Conservation (phyloP, 192 early-diverging fungal species). For the Coemansia guatemalensis region DNA sequence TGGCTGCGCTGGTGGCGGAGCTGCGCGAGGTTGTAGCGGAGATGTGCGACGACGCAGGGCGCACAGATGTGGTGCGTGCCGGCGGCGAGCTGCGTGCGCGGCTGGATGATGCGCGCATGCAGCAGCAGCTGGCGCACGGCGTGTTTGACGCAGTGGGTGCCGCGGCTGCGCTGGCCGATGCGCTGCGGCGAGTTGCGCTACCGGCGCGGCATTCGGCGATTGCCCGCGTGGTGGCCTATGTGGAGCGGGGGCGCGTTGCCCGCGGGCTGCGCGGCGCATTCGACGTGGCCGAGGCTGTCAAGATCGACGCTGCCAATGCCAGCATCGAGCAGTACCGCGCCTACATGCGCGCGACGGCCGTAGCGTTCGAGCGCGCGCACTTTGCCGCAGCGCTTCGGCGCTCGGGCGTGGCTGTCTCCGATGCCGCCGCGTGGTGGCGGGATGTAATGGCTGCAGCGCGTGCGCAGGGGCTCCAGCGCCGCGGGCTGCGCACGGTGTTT, state of each 20-base stretch:
- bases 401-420: constrained; percentile 17
- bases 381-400: constrained; percentile 53
- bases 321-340: constrained; percentile 66
- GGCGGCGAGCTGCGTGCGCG: constrained; percentile 49
- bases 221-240: constrained; percentile 59
- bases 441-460: constrained; percentile 19
- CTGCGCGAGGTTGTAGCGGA: constrained; percentile 70
- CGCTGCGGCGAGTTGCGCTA: constrained; percentile 69
- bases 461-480: background rate
- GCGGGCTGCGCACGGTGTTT: constrained; percentile 33
- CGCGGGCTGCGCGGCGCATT: constrained; percentile 71
- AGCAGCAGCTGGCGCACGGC: constrained; percentile 66
- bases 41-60: constrained; percentile 41
- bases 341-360: constrained; percentile 66
- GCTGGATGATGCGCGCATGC: constrained; percentile 58
- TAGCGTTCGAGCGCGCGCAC: constrained; percentile 68
- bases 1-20: constrained; percentile 74
- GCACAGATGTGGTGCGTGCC: constrained; percentile 36
- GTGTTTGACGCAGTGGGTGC: constrained; percentile 61
- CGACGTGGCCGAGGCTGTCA: constrained; percentile 59
- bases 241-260: constrained; percentile 60
- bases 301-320: constrained; percentile 63
- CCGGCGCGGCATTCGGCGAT: constrained; percentile 65
- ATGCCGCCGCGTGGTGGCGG: constrained; percentile 47
- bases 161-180: constrained; percentile 60